Evolutionary conservation across 2,329 filamentous ascomycete genomes (phyloP).

Genomic region (Neonectria sp.): DNA sequence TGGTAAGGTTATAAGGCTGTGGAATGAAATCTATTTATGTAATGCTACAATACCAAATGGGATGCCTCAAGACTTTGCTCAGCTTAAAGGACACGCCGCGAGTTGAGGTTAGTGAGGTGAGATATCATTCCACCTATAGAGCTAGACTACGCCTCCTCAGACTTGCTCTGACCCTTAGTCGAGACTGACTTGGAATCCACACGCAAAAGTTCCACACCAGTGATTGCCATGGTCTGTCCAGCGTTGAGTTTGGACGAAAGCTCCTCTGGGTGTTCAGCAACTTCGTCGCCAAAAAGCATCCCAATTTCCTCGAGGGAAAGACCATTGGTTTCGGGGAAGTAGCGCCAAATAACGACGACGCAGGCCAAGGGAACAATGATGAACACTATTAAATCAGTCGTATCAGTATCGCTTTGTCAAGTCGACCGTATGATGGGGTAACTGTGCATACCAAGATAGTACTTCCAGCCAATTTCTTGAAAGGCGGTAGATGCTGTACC

Average conservation of each 20-base stretch:
- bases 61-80: too few relatives aligned
- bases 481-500: neutral
- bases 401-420: neutral
- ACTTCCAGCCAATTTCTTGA: constrained; percentile 3
- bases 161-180: neutral
- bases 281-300: constrained; percentile 1
- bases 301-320: neutral
- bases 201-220: neutral
- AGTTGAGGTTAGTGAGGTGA: too few relatives aligned
- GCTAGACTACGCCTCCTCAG: too few relatives aligned
- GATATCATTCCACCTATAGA: too few relatives aligned
- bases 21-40: too few relatives aligned
- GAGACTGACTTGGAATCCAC: neutral
- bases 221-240: neutral
- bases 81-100: too few relatives aligned
- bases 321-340: neutral
- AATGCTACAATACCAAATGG: too few relatives aligned
- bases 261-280: neutral
- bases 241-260: neutral
- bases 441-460: neutral
- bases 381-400: neutral
- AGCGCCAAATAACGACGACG: neutral
- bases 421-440: neutral
- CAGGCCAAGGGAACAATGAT: neutral
- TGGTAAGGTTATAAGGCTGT: too few relatives aligned